These are phyloP conservation scores for Aureobasidium sp. DNA, from an alignment of 2,329 filamentous ascomycete species.

Conservation along the genomic window DNA sequence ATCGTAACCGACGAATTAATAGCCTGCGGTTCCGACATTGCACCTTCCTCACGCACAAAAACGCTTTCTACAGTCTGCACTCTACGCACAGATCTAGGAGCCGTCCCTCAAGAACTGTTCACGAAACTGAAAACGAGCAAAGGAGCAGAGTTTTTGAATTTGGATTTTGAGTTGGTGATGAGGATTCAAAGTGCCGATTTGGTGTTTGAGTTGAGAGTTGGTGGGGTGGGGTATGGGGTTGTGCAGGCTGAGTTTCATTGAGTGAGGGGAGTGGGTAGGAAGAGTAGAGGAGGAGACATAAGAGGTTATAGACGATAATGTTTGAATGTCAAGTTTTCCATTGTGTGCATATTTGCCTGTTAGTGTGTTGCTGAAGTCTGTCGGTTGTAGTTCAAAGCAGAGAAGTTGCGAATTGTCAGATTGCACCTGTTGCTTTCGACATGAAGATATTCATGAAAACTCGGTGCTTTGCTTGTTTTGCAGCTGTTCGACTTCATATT, in stretches of 20 bases:
- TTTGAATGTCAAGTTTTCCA: no score
- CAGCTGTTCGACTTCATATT: no score
- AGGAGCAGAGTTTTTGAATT: slow-evolving; percentile 72
- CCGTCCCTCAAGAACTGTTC: slow-evolving; percentile 64
- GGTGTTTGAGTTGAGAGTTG: slow-evolving; percentile 71
- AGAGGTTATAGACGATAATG: no score
- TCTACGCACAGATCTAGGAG: slow-evolving; percentile 68
- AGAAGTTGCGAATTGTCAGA: no score
- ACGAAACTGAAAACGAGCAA: slow-evolving; percentile 68
- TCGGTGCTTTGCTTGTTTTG: no score
- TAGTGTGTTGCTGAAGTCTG: no score
- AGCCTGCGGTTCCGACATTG: slow-evolving; percentile 61
- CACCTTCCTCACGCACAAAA: slow-evolving; percentile 44
- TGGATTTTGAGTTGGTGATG: slow-evolving; percentile 79
- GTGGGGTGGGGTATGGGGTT: slow-evolving; percentile 66
- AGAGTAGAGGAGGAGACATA: no score
- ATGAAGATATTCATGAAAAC: no score
- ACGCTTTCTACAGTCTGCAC: slow-evolving; percentile 64
- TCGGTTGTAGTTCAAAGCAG: no score
- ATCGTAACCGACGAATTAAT: slow-evolving; percentile 74
- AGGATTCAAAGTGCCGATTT: slow-evolving; percentile 69
- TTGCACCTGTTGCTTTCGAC: no score
- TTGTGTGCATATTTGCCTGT: no score
- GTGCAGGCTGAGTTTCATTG: slow-evolving; percentile 72
- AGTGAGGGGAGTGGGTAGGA: slow-evolving; percentile 12